phyloP scores from a whole-genome alignment of 129 eudicot species.

The Helichrysum umbraculigerum region DNA sequence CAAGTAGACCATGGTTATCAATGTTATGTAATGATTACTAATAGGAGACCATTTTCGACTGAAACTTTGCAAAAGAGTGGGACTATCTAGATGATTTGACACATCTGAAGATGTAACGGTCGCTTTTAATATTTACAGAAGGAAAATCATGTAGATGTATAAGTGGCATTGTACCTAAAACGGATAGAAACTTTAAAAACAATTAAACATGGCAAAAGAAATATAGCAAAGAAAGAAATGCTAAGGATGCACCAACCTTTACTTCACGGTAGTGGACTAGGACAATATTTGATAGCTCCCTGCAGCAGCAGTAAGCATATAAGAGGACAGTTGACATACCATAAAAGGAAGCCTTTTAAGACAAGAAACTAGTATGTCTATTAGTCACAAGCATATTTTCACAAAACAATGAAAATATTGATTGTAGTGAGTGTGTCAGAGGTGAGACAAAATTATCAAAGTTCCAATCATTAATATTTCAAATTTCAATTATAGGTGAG shows the following conservation, averaged over 20 bases:
- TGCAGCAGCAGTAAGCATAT: constrained; percentile 45
- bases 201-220: constrained; percentile 1
- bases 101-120: neutral
- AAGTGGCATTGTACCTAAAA: constrained; percentile 6
- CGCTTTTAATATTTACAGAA: neutral
- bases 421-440: neutral
- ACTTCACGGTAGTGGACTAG: constrained; percentile 98
- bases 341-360: neutral
- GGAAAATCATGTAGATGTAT: constrained; percentile 5
- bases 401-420: neutral
- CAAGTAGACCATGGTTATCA: neutral
- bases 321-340: constrained; percentile 19
- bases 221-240: neutral
- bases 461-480: neutral
- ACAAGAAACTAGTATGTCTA: neutral
- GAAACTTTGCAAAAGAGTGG: neutral
- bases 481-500: neutral
- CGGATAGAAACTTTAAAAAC: constrained; percentile 3
- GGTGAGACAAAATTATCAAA: neutral
- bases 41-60: neutral
- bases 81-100: neutral
- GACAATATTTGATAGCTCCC: constrained; percentile 89
- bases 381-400: neutral
- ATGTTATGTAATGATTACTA: neutral
- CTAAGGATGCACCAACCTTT: constrained; percentile 53